A percentile compares a stretch with the other conserved stretches of the same genome.
phyloP scores from a whole-genome alignment of 1,284 basidiomycete species.

The Rhizoctonia solani region DNA sequence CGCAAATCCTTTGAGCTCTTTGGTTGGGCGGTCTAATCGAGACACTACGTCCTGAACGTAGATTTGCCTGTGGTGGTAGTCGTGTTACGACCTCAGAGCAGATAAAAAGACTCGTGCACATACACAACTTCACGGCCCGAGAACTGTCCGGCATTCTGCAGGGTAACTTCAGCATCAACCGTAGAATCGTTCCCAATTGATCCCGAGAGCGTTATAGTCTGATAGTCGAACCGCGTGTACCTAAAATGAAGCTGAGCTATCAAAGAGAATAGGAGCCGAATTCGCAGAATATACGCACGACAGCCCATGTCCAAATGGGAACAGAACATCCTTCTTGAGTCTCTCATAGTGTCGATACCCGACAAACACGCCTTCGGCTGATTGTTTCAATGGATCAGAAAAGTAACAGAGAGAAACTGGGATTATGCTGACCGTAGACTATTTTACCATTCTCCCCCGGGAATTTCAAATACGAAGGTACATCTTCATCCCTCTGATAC shows the following conservation, averaged over 20 bases:
- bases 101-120: slow-evolving; percentile 39
- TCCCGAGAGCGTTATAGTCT: slow-evolving; percentile 57
- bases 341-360: slow-evolving; percentile 39
- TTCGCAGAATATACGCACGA: not conserved
- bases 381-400: not conserved
- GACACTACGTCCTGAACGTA: slow-evolving; percentile 53
- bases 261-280: not conserved
- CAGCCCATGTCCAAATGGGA: slow-evolving; percentile 48
- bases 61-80: slow-evolving; percentile 63
- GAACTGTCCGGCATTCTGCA: slow-evolving; percentile 60
- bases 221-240: slow-evolving; percentile 74
- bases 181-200: slow-evolving; percentile 44
- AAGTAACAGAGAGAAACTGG: not conserved
- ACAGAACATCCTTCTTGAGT: slow-evolving; percentile 35
- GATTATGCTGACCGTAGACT: slow-evolving; percentile 45
- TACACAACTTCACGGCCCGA: slow-evolving; percentile 6
- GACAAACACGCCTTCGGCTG: slow-evolving; percentile 37
- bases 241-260: slow-evolving; percentile 73
- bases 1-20: slow-evolving; percentile 61
- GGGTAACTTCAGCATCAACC: slow-evolving; percentile 55
- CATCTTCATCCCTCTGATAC: slow-evolving; percentile 37
- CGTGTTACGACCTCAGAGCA: slow-evolving; percentile 57
- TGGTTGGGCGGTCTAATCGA: slow-evolving; percentile 58
- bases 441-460: slow-evolving; percentile 44
- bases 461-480: slow-evolving; percentile 37